Percentiles rank a stretch among this genome's conserved stretches.
Evolutionary conservation across 2,329 filamentous ascomycete species (phyloP).

Genomic region (Drechslerella dactyloides): DNA sequence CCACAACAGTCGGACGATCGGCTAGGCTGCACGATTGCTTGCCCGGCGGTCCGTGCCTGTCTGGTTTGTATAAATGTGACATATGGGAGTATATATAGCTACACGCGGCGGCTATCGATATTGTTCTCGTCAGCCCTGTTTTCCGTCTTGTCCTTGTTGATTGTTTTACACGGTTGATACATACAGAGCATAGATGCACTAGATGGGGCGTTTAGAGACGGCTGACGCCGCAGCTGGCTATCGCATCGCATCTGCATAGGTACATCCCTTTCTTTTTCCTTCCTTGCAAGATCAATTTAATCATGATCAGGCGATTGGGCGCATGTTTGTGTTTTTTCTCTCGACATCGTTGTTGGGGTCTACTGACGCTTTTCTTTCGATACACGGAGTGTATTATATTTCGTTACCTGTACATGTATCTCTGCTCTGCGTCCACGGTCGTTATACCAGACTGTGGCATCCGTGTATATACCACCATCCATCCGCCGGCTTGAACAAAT

Average conservation of each 20-base stretch:
- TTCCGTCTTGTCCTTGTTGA: neutral
- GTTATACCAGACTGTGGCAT: too few species aligned
- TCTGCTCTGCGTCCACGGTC: slow-evolving; percentile 24
- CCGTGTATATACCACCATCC: slow-evolving; percentile 19
- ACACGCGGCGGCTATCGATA: neutral
- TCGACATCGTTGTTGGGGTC: too few species aligned
- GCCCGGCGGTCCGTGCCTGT: neutral
- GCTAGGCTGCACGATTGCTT: slow-evolving; percentile 5
- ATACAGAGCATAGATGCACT: slow-evolving; percentile 23
- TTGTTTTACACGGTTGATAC: slow-evolving; percentile 3
- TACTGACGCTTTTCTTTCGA: too few species aligned
- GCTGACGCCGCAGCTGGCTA: neutral
- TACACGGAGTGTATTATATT: neutral
- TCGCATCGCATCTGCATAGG: neutral
- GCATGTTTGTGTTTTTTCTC: too few species aligned
- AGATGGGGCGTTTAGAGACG: slow-evolving; percentile 10
- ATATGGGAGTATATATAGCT: neutral
- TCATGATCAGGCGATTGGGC: too few species aligned
- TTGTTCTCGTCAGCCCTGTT: slow-evolving; percentile 5
- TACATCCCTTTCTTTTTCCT: neutral
- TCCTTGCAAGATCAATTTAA: too few species aligned
- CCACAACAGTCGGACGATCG: slow-evolving; percentile 32
- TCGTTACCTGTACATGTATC: slow-evolving; percentile 16
- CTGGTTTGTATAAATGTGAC: slow-evolving; percentile 38
- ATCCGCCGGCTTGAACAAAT: slow-evolving; percentile 1